Evolutionary conservation across 805 yeast genomes (phyloP).

Genomic region (Nakazawaea ernobii): DNA sequence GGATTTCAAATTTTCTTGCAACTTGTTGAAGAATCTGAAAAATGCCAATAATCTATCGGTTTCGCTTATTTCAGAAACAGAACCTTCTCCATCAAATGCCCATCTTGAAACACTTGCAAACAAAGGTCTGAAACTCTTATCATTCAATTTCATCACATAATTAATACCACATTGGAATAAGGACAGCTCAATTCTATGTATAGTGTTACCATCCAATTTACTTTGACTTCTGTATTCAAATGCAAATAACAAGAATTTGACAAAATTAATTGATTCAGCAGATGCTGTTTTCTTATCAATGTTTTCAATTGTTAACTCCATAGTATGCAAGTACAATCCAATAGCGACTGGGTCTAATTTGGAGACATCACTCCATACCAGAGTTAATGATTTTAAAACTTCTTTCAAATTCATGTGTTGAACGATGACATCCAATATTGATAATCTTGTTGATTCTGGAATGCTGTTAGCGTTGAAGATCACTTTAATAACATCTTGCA

Average conservation of each 20-base stretch:
- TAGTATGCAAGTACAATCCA: slow-evolving; percentile 62
- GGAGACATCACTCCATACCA: slow-evolving; percentile 50
- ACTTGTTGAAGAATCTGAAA: slow-evolving; percentile 77
- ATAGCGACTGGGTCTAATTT: slow-evolving; percentile 40
- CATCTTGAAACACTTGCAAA: slow-evolving; percentile 84
- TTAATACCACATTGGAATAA: slow-evolving; percentile 67
- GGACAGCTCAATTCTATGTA: slow-evolving; percentile 75
- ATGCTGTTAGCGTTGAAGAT: slow-evolving; percentile 54
- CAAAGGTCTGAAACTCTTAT: slow-evolving; percentile 86
- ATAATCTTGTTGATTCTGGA: slow-evolving; percentile 53
- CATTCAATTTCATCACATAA: slow-evolving; percentile 87
- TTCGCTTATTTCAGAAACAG: slow-evolving; percentile 38
- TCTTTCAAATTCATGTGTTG: slow-evolving; percentile 63
- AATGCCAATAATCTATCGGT: slow-evolving; percentile 62
- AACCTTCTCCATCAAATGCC: slow-evolving; percentile 86
- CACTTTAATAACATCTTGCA: slow-evolving; percentile 55
- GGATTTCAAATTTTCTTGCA: slow-evolving; percentile 79
- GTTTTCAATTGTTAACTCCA: slow-evolving; percentile 60
- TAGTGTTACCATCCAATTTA: slow-evolving; percentile 62
- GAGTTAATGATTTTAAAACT: slow-evolving; percentile 55
- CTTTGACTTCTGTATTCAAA: slow-evolving; percentile 65
- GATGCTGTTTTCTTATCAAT: slow-evolving; percentile 73
- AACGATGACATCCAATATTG: slow-evolving; percentile 55
- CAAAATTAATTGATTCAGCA: slow-evolving; percentile 59
- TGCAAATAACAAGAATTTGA: slow-evolving; percentile 61